Evolutionary conservation across 768 basidiomycete species (phyloP), one percentile per base, ranked within the genome.

Genomic region (Mycena floridula): DNA sequence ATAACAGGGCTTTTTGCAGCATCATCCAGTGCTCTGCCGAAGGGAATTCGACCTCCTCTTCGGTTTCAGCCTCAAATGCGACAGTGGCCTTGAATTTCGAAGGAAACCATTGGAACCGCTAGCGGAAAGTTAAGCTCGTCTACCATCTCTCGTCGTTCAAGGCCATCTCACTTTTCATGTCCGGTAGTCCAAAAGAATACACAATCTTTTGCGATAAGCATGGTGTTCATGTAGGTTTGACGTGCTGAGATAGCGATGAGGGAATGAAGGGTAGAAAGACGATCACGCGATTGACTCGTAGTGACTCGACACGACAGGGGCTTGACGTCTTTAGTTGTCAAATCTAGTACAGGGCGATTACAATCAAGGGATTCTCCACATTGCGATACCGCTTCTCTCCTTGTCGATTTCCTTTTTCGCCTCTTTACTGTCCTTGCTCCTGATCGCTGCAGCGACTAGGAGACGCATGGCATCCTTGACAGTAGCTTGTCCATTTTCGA

Each of bases 1-100:
- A 82, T 2, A 82, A 51, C 4, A 79, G 53, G 6, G 80, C 79
- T 55, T 82, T 82, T 42, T 74, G 71, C 30, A 73, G 64, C 81
- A 82, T 84, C 81, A 82, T 82, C 72, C 73, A 82, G 50, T 82
- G 79, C 58, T 82, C 81, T 0, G 76, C 69, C 2, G 74, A 72
- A 5, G 59, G 60, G 54, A 79, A 79, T 1, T 42, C 53, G 20
- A 67, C 55, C 3, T 51, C 54, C 45, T 67, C 62, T 16, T 57
- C 53, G 26, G 57, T 48, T 0, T 54, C 61, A 3, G 58, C 59
- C 5, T 51, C 54, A 6, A 72, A 47, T 4, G 42, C 46, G 16
- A 42, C 32, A 4, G 56, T 52, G 3, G 62, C 66, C n/a, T 56
- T 68, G 56, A 81, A 78, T 2, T 67, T 63, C 3, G 72, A 68